Percentiles rank a stretch among this genome's conserved stretches.
Evolutionary conservation across 2,329 filamentous ascomycete genomes (phyloP).

Genomic region (Botrytis paeoniae): DNA sequence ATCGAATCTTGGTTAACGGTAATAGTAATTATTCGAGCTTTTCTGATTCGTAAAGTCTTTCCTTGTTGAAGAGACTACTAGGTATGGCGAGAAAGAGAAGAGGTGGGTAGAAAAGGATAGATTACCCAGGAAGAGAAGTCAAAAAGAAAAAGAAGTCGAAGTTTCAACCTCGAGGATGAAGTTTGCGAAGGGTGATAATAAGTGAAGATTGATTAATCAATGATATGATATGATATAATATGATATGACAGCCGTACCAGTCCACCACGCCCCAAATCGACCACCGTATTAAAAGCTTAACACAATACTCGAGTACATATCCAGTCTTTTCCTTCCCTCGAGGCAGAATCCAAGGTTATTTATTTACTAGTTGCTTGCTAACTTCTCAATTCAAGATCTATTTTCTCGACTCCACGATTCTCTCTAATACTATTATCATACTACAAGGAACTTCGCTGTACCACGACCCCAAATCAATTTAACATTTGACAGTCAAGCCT

Average conservation of each 20-base stretch:
- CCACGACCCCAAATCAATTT: background rate
- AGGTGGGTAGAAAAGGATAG: too few relatives aligned
- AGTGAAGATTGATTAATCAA: background rate
- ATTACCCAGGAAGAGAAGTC: background rate
- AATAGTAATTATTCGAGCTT: background rate
- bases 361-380: background rate
- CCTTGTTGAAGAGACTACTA: background rate
- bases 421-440: rapidly evolving
- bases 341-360: background rate
- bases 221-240: background rate
- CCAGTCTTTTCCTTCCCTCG: background rate
- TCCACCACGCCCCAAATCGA: background rate
- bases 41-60: background rate
- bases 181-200: too few relatives aligned
- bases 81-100: too few relatives aligned
- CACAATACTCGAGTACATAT: too few relatives aligned
- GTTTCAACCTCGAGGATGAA: background rate
- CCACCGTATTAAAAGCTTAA: background rate
- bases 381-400: too few relatives aligned
- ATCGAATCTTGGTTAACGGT: background rate
- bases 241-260: background rate
- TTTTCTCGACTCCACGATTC: background rate
- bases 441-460: background rate
- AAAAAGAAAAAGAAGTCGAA: background rate
- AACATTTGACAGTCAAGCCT: background rate